A percentile compares a stretch with the other conserved stretches of the same genome.
These are phyloP conservation scores for Rossbeevera mucosa DNA, from an alignment of 768 basidiomycete genomes.

Conservation along the genomic window DNA sequence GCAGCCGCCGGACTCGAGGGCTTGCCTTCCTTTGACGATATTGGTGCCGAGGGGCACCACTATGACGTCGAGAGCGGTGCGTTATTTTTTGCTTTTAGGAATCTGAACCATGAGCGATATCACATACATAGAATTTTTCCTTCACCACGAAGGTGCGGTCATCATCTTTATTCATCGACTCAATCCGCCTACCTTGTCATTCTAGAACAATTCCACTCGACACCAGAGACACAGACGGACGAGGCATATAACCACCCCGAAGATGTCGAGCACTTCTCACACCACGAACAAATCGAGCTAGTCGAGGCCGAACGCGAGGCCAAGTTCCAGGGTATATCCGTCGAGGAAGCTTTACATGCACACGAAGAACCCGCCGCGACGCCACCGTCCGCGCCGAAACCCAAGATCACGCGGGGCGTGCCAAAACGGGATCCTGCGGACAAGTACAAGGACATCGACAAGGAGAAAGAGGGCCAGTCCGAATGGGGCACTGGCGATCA, in stretches of 20 bases:
- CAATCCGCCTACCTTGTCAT: neutral
- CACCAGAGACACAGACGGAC: slow-evolving; percentile 96
- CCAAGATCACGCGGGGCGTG: slow-evolving; percentile 51
- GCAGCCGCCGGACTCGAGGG: slow-evolving; percentile 65
- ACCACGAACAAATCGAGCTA: slow-evolving; percentile 82
- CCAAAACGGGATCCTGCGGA: slow-evolving; percentile 66
- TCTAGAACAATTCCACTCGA: slow-evolving; percentile 85
- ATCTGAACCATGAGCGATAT: too few species aligned
- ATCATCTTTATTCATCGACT: neutral
- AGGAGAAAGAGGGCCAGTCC: slow-evolving; percentile 49
- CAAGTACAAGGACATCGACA: slow-evolving; percentile 53
- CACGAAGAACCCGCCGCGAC: slow-evolving; percentile 41
- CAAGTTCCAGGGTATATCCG: slow-evolving; percentile 73
- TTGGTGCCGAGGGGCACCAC: slow-evolving; percentile 90
- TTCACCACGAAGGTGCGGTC: slow-evolving; percentile 98
- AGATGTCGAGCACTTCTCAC: slow-evolving; percentile 86
- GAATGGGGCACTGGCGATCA: slow-evolving; percentile 70
- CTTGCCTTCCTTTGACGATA: slow-evolving; percentile 75
- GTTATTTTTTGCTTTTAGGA: slow-evolving; percentile 21
- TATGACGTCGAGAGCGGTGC: slow-evolving; percentile 87
- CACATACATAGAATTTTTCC: slow-evolving; percentile 96
- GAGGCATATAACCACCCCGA: slow-evolving; percentile 93
- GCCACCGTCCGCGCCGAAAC: slow-evolving; percentile 30
- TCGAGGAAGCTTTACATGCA: slow-evolving; percentile 60
- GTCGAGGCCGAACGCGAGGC: slow-evolving; percentile 84